Evolutionary conservation across 2,329 filamentous ascomycete genomes (phyloP), one percentile per base, ranked within the genome.

Genomic region (Mycosphaerella arachidis): DNA sequence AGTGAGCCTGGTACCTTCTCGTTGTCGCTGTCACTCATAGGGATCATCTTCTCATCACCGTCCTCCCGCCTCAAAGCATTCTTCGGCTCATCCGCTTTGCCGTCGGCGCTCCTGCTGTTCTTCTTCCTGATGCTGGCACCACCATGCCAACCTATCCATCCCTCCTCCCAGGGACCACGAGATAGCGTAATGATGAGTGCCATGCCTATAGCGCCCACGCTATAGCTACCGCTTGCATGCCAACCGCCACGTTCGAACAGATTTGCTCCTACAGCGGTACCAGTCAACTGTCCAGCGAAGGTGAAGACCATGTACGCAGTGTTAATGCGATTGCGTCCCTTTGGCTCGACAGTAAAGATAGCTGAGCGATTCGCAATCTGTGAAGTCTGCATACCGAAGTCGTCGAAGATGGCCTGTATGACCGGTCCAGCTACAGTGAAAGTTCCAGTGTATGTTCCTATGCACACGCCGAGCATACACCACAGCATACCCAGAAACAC

Each of bases 261-360:
- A 48, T 79, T 75, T 62, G 82, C 84, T 0, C 82, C 82, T 0
- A 74, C 78, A 9, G 77, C 74, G 1, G 80, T 82, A 0, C 90
- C 90, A 1, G 86, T 86, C 51, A 94, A 69, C 76, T 94, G 90
- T 0, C 90, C 90, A 30, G 82, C 85, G 68, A 93, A 93, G 0
- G 84, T 85, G 7, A 82, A 81, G 0, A 92, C 81, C 90, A 93
- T 94, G 69, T 91, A 94, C 1, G 86, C 88, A 0, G 90, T 92
- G 70, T 94, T 94, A 27, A 93, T 82, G 3, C 90, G 76, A 73
- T 92, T 94, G 4, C 88, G 77, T 0, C 86, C 86, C 61, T 84
- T 86, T 0, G 89, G 86, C 56, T 88, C 87, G 24, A 93, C 85
- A 1, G 78, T 75, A 67, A 90, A 92, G 20, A 94, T 89, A 4